Conservation (phyloP, 768 basidiomycete species). For the Collybiopsis confluens region DNA sequence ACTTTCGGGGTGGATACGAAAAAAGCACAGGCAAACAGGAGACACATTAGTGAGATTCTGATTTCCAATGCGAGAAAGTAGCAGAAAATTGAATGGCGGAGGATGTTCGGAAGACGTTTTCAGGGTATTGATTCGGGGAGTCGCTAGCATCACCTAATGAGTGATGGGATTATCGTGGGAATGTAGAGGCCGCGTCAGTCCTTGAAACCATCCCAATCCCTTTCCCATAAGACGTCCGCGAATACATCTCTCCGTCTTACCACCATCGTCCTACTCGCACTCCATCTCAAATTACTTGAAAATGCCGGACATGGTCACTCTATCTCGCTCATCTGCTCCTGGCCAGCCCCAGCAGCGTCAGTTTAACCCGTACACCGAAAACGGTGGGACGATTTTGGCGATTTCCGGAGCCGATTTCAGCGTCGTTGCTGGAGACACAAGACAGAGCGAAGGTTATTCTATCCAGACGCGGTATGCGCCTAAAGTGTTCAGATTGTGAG, state of each 20-base stretch:
- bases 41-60: background rate
- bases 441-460: constrained; percentile 94
- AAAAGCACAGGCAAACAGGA: background rate
- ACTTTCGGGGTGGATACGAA: background rate
- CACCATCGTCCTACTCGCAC: background rate
- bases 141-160: too few relatives aligned
- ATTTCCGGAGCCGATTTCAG: constrained; percentile 92
- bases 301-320: constrained; percentile 36
- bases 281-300: background rate
- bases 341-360: constrained; percentile 43
- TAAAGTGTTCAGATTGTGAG: constrained; percentile 91
- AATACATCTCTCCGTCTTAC: too few relatives aligned
- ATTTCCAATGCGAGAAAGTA: too few relatives aligned
- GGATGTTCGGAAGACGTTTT: too few relatives aligned
- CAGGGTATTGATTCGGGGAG: too few relatives aligned
- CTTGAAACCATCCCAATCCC: background rate
- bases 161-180: too few relatives aligned
- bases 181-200: constrained; percentile 6
- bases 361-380: constrained; percentile 89
- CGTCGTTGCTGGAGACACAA: constrained; percentile 94
- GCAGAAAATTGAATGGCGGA: too few relatives aligned
- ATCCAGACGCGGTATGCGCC: constrained; percentile 98
- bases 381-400: constrained; percentile 95
- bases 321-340: constrained; percentile 18
- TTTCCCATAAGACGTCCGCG: too few relatives aligned